Evolutionary conservation across 176 grass and related monocot species (phyloP).

Genomic region (Urochloa ruziziensis): DNA sequence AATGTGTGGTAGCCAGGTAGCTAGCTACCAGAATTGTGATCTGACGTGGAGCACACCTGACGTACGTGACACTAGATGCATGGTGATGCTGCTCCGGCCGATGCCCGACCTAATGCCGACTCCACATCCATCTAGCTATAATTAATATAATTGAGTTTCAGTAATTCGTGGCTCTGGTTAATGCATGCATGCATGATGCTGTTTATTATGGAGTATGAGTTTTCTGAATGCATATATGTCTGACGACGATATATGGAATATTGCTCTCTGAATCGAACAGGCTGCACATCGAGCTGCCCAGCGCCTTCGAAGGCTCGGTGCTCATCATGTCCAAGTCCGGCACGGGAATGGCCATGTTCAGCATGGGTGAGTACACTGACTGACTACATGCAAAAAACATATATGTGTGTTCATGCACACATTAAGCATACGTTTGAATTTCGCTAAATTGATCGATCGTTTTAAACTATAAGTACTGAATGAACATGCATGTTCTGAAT

Average conservation of each 20-base stretch:
- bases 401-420: too few species aligned
- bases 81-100: not conserved
- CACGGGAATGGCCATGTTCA: constrained; percentile 97
- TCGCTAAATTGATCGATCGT: not conserved
- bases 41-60: constrained; percentile 34
- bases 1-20: constrained; percentile 24
- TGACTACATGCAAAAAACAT: not conserved
- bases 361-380: constrained; percentile 59
- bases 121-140: not conserved
- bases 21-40: not conserved
- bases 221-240: not conserved
- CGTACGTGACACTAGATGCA: not conserved
- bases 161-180: not conserved
- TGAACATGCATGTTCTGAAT: not conserved
- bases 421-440: not conserved
- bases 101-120: not conserved
- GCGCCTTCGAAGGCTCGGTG: constrained; percentile 67
- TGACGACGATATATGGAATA: not conserved
- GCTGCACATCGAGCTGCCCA: constrained; percentile 74
- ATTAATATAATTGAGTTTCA: too few species aligned
- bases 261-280: constrained; percentile 22
- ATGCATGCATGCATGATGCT: not conserved
- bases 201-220: too few species aligned
- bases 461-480: not conserved
- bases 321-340: constrained; percentile 92